A percentile compares a stretch with the other conserved stretches of the same genome.
Conservation (phyloP, 768 basidiomycete species). For the Lentinula detonsa region DNA sequence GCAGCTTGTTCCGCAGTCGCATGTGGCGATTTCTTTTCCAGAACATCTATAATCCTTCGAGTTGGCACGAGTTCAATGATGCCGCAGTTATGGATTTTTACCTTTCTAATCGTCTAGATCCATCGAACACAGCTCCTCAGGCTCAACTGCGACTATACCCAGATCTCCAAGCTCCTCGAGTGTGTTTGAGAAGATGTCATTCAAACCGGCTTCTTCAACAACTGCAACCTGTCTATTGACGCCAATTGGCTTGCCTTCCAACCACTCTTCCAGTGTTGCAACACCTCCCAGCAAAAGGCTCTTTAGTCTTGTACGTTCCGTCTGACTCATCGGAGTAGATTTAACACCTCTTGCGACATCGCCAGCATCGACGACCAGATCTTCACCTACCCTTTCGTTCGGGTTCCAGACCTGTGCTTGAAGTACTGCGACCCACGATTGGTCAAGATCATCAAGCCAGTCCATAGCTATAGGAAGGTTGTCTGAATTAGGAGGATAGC, state of each 20-base stretch:
- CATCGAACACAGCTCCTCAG: not conserved
- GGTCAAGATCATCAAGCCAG: constrained; percentile 69
- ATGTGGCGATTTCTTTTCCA: too few relatives aligned
- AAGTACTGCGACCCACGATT: constrained; percentile 66
- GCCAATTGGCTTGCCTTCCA: constrained; percentile 25
- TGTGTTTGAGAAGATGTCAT: constrained; percentile 57
- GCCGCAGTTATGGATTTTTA: not conserved
- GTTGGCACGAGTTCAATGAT: too few relatives aligned
- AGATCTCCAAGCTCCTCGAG: constrained; percentile 49
- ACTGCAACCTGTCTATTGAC: constrained; percentile 24
- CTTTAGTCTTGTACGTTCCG: constrained; percentile 64
- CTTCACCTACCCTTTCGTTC: constrained; percentile 28
- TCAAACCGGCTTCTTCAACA: constrained; percentile 56
- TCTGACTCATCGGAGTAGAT: constrained; percentile 54
- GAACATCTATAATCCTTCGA: too few relatives aligned
- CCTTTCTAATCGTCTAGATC: not conserved
- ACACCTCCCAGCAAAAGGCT: constrained; percentile 61
- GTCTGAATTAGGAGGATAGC: constrained; percentile 45
- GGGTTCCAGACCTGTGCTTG: constrained; percentile 65
- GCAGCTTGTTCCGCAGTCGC: too few relatives aligned
- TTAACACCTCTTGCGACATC: constrained; percentile 23
- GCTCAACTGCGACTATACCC: not conserved
- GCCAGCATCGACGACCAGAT: constrained; percentile 34
- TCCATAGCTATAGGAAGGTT: constrained; percentile 51
- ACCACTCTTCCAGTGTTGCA: constrained; percentile 65